Evolutionary conservation across 225 moss, liverwort and hornwort genomes (phyloP), one percentile per base, ranked within the genome.

Genomic region (Pleurozium schreberi): DNA sequence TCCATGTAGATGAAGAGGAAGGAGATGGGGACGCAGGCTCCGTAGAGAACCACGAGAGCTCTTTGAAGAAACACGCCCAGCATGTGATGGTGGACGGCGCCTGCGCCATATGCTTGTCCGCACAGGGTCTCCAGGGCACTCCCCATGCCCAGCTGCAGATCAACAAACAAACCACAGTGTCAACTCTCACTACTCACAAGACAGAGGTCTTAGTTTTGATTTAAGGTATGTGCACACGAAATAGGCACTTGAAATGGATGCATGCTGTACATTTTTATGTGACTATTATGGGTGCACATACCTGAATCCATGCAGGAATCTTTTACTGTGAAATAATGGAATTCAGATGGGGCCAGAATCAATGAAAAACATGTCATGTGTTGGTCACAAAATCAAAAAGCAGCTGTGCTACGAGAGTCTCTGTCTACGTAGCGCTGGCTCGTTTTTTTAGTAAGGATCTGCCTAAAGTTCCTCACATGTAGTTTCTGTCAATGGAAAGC

Each of bases 61-160:
- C 95, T 81, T 83, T 98, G 98, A 38, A 98, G 84, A 78, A 93
- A 93, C 53, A 96, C 91, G 36, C 97, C 98, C 57, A 98, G 90
- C 95, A 95, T 95, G 88, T 90, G 91, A 73, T 95, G 45, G 84
- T 93, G 92, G 17, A 89, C 13, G 30, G 94, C 64, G 67, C 91
- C 89, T 26, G 98, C 97, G 25, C 98, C 98, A 27, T 92, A 98
- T 6, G 98, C 96, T 91, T 95, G 97, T 50, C 98, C 98, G 85
- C 98, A 98, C 11, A 98, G 91, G 14, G 98, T 98, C 90, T 98
- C 98, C 86, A 98, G 92, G 11, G 98, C 95, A 81, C 97, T 97
- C 38, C 97, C 96, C 98, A 98, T 94, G 78, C 98, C 98, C 81
- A 97, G 87, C 98, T 97, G 92, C 89, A 18, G 18, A 65, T 76